Percentiles rank a stretch among this genome's conserved stretches.
phyloP scores from a whole-genome alignment of 331 rosid species.

The Pyrus hybrid region DNA sequence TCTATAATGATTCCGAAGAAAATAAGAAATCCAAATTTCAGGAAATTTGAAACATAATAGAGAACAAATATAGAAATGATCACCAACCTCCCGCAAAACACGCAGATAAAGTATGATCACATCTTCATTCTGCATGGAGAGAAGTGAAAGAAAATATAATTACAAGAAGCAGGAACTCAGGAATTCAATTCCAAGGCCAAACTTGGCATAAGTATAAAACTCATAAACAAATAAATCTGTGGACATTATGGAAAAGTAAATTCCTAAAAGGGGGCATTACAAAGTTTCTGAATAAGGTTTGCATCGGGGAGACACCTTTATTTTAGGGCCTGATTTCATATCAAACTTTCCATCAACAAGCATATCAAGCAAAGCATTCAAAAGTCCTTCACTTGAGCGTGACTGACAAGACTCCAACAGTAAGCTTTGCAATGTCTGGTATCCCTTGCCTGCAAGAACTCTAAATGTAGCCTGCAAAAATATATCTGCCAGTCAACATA shows the following conservation, averaged over 20 bases:
- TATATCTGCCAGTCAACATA: slow-evolving; percentile 9
- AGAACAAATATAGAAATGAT: slow-evolving; percentile 10
- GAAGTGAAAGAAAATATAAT: slow-evolving; percentile 10
- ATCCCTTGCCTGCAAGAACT: slow-evolving; percentile 93
- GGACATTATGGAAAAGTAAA: not conserved
- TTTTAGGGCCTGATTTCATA: slow-evolving; percentile 56
- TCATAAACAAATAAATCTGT: not conserved
- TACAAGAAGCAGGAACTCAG: not conserved
- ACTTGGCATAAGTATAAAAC: not conserved
- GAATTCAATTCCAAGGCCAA: not conserved
- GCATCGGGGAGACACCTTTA: slow-evolving; percentile 58
- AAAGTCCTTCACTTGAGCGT: slow-evolving; percentile 66
- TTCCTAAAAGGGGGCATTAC: not conserved
- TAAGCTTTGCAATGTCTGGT: slow-evolving; percentile 87
- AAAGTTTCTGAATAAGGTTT: slow-evolving; percentile 17
- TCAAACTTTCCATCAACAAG: slow-evolving; percentile 93
- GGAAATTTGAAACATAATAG: not conserved
- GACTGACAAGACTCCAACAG: slow-evolving; percentile 79
- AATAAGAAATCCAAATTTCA: not conserved
- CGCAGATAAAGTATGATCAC: slow-evolving; percentile 67
- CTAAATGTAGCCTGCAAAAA: slow-evolving; percentile 74
- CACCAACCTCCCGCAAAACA: slow-evolving; percentile 80
- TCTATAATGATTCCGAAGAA: not conserved
- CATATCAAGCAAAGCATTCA: slow-evolving; percentile 83
- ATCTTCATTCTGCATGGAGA: slow-evolving; percentile 78